Evolutionary conservation across 345 rosid species (phyloP).

Genomic region (Citrus australasica): DNA sequence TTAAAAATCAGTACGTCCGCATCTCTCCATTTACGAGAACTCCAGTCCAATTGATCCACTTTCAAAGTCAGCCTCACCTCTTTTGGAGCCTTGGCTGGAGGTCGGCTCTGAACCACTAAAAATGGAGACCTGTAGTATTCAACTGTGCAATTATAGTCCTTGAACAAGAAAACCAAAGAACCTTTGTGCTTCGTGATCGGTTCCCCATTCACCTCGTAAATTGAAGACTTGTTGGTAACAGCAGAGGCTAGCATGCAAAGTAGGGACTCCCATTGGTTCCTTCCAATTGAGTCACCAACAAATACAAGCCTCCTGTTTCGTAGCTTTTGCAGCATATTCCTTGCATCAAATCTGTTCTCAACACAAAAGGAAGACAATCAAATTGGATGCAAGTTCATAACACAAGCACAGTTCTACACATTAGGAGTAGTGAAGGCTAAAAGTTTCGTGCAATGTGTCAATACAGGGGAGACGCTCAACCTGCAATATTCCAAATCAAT

Average conservation of each 20-base stretch:
- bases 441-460: neutral
- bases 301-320: conserved; percentile 64
- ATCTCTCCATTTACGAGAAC: conserved; percentile 53
- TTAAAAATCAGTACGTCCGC: conserved; percentile 77
- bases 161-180: conserved; percentile 61
- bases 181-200: conserved; percentile 91
- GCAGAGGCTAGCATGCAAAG: conserved; percentile 80
- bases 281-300: conserved; percentile 92
- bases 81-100: conserved; percentile 53
- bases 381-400: neutral
- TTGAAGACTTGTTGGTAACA: conserved; percentile 50
- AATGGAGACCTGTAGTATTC: conserved; percentile 91
- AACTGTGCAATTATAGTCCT: conserved; percentile 78
- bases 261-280: conserved; percentile 97
- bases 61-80: conserved; percentile 58
- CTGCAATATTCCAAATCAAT: neutral
- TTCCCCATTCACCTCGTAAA: conserved; percentile 68
- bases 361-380: conserved; percentile 21
- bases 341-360: conserved; percentile 65
- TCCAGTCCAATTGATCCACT: conserved; percentile 71
- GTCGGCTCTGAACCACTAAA: conserved; percentile 57
- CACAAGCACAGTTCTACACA: neutral
- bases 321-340: conserved; percentile 59
- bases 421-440: neutral
- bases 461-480: neutral